A percentile compares a stretch with the other conserved stretches of the same genome.
These are phyloP conservation scores for Pleurotus giganteus DNA, from an alignment of 768 basidiomycete species.

Conservation along the genomic window DNA sequence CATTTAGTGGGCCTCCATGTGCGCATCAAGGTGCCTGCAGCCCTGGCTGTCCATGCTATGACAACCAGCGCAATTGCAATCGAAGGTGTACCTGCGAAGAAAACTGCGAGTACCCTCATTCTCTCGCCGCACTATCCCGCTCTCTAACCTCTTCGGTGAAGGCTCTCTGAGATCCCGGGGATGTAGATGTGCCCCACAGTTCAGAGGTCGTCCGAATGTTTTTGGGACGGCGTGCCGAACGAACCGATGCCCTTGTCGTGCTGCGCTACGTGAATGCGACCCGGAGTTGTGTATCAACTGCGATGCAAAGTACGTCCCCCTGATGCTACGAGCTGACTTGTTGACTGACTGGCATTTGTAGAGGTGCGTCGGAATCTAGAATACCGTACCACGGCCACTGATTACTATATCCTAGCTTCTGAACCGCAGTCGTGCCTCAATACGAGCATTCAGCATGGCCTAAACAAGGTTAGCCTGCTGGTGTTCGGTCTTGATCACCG, in stretches of 20 bases:
- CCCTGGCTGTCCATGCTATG: not conserved
- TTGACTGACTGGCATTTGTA: not conserved
- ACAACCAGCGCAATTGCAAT: not conserved
- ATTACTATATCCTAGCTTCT: no score
- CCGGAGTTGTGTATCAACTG: not conserved
- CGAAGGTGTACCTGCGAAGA: not conserved
- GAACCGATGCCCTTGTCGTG: not conserved
- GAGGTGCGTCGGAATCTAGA: not conserved
- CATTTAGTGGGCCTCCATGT: not conserved
- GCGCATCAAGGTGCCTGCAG: not conserved
- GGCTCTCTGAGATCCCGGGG: not conserved
- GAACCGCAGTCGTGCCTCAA: no score
- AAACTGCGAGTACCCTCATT: not conserved
- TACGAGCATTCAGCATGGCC: no score
- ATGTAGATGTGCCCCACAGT: not conserved
- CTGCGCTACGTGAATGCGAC: not conserved
- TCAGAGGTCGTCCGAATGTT: not conserved
- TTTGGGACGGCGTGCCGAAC: not conserved
- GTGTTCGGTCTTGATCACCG: not conserved
- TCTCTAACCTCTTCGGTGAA: not conserved
- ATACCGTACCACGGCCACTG: not conserved
- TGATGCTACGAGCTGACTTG: not conserved
- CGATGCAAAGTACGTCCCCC: not conserved
- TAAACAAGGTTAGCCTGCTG: no score
- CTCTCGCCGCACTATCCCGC: not conserved